Evolutionary conservation across 164 flowering plant genomes (phyloP), one percentile per base, ranked within the genome.

Genomic region (Liriodendron chinense): DNA sequence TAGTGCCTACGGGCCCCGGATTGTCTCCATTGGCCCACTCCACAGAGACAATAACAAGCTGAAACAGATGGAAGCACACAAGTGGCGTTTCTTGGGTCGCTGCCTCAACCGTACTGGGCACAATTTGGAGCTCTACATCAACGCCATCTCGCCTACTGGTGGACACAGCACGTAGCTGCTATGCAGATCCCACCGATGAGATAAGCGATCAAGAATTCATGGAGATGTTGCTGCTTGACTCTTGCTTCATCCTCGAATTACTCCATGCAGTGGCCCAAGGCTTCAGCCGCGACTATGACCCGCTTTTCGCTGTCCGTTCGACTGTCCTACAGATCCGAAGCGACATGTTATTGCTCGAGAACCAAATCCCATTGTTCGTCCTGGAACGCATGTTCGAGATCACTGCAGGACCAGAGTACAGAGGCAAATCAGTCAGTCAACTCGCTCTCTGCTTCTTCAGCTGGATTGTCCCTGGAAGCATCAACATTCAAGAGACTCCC

Each of bases 141-240:
- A 16, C 2, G 26, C 62, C 62, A 65, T 73, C 20, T 3, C 3
- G 1, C 13, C 6, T n/a, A 3, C 47, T 73, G 2, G 70, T 65
- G 48, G 70, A 24, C 21, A 7, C 16, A 24, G 56, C 68, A 10
- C 53, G 64, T 1, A 5, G 0, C 1, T 73, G 76, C 20, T 73
- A 73, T 20, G 53, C 68, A 6, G 56, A 24, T 20, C 56, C 34
- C n/a, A 49, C 24, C 13, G 12, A 49, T 23, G 21, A 86, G 3
- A 79, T 85, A 64, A 88, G 89, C 77, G 82, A 82, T 16, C 59
- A 53, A 13, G 18, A 53, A 61, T 91, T 91, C 67, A 86, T 82
- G 12, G 88, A 91, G 64, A 91, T 91, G 91, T 71, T 89, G 93
- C 85, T 91, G 62, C 86, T 89, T 7, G 95, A 91, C 74, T 85